phyloP scores from a whole-genome alignment of 2,329 filamentous ascomycete species.

The Verruconis gallopava region DNA sequence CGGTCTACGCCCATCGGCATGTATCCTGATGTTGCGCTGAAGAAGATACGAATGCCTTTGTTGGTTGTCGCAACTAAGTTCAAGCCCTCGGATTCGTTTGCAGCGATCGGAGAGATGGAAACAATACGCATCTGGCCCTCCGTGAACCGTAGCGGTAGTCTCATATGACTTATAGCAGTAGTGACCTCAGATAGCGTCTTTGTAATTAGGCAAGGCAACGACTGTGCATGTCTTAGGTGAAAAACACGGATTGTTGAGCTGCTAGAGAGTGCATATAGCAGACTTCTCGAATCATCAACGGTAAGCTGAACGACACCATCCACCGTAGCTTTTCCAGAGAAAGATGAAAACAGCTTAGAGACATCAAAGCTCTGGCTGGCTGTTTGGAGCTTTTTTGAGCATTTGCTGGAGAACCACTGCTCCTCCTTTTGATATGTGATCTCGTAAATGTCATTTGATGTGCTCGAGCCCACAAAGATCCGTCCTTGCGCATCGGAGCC shows the following conservation, averaged over 20 bases:
- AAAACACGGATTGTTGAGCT: conserved; percentile 84
- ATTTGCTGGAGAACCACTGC: conserved; percentile 85
- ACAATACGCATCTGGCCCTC: conserved; percentile 29
- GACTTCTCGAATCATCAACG: conserved; percentile 74
- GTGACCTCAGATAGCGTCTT: conserved; percentile 41
- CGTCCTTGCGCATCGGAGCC: conserved; percentile 68
- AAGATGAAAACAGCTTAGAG: neutral
- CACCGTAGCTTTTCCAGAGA: conserved; percentile 16
- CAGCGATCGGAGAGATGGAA: conserved; percentile 73
- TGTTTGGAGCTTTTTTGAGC: conserved; percentile 80
- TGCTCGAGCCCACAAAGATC: conserved; percentile 79
- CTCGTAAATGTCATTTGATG: conserved; percentile 81
- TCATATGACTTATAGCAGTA: conserved; percentile 74
- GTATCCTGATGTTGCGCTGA: conserved; percentile 63
- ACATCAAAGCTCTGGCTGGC: conserved; percentile 31
- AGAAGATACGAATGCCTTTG: conserved; percentile 80
- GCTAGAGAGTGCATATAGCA: conserved; percentile 84
- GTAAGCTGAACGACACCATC: conserved; percentile 68
- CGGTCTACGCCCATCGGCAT: conserved; percentile 39
- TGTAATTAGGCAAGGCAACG: conserved; percentile 41
- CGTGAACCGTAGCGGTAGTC: conserved; percentile 51
- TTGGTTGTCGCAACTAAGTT: conserved; percentile 84
- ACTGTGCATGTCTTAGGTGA: conserved; percentile 55
- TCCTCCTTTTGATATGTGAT: conserved; percentile 95
- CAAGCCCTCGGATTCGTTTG: conserved; percentile 65